phyloP scores from a whole-genome alignment of 2,329 filamentous ascomycete species.

The Trichoderma atroviride region DNA sequence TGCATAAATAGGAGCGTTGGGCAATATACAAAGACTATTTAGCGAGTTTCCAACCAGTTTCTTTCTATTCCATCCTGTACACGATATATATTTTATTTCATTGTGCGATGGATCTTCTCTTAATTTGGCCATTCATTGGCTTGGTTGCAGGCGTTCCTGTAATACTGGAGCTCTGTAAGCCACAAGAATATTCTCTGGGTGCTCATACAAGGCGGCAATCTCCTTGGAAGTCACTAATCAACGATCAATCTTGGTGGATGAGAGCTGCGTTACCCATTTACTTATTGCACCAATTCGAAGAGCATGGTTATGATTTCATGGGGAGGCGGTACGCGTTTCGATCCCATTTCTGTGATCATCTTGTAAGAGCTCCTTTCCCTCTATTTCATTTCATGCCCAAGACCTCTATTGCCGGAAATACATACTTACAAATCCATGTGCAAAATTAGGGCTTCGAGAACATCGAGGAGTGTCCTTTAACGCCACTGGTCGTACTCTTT shows the following conservation, averaged over 20 bases:
- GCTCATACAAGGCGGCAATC: neutral
- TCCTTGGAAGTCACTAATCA: slow-evolving; percentile 3
- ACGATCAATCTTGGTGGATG: slow-evolving; percentile 10
- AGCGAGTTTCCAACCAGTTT: neutral
- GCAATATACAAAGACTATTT: too few species aligned
- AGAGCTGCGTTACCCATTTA: slow-evolving; percentile 7
- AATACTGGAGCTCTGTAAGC: neutral
- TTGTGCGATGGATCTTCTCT: neutral
- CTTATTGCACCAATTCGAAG: slow-evolving; percentile 18
- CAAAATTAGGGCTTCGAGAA: neutral
- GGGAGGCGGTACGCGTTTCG: slow-evolving; percentile 14
- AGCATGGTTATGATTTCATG: slow-evolving; percentile 18
- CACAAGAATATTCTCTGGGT: neutral
- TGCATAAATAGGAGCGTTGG: neutral
- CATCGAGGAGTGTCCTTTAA: neutral
- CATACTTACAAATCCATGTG: neutral
- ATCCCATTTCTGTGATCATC: neutral
- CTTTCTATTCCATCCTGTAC: neutral
- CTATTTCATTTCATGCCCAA: neutral
- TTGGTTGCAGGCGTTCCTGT: neutral
- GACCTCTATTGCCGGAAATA: neutral
- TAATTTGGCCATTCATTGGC: slow-evolving; percentile 2
- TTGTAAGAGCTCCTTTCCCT: neutral
- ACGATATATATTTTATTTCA: neutral
- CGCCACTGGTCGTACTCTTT: slow-evolving; percentile 9